Evolutionary conservation across 176 grass and related monocot genomes (phyloP).

Genomic region (Zea luxurians): DNA sequence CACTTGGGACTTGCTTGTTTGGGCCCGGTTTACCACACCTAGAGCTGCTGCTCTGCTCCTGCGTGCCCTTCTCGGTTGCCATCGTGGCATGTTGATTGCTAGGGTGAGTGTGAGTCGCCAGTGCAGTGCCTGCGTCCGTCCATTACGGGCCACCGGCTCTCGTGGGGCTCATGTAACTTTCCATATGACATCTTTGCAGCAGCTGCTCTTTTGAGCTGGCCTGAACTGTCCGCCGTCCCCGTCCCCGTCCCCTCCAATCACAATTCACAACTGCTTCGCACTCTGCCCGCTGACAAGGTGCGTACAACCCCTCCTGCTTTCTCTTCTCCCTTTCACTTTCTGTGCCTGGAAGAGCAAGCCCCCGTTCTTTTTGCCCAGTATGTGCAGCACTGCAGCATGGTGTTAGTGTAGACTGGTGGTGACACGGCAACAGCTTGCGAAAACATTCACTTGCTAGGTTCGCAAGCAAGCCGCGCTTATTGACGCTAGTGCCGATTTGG

Average conservation of each 20-base stretch:
- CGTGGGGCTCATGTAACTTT: constrained; percentile 38
- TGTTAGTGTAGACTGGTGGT: constrained; percentile 27
- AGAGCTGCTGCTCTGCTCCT: not conserved
- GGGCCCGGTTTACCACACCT: not conserved
- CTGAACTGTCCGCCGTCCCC: constrained; percentile 27
- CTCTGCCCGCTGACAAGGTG: not conserved
- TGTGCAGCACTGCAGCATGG: not conserved
- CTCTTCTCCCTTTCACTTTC: constrained; percentile 30
- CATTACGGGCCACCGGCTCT: constrained; percentile 26
- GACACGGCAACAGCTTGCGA: constrained; percentile 38
- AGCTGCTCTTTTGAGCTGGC: constrained; percentile 48
- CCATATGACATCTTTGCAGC: constrained; percentile 27
- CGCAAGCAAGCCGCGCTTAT: constrained; percentile 37
- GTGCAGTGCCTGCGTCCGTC: constrained; percentile 10
- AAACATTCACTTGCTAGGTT: constrained; percentile 39
- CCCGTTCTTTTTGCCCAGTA: not conserved
- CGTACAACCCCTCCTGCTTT: constrained; percentile 19
- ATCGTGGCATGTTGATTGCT: constrained; percentile 1
- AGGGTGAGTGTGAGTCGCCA: not conserved
- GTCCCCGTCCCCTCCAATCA: constrained; percentile 8
- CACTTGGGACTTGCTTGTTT: not conserved
- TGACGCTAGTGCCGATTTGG: constrained; percentile 34
- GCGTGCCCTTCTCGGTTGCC: constrained; percentile 3
- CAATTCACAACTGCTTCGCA: constrained; percentile 21
- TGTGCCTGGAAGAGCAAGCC: not conserved